Percentiles rank a stretch among this genome's conserved stretches.
Evolutionary conservation across 2,329 filamentous ascomycete species (phyloP).

Genomic region (Colletotrichum filicis): DNA sequence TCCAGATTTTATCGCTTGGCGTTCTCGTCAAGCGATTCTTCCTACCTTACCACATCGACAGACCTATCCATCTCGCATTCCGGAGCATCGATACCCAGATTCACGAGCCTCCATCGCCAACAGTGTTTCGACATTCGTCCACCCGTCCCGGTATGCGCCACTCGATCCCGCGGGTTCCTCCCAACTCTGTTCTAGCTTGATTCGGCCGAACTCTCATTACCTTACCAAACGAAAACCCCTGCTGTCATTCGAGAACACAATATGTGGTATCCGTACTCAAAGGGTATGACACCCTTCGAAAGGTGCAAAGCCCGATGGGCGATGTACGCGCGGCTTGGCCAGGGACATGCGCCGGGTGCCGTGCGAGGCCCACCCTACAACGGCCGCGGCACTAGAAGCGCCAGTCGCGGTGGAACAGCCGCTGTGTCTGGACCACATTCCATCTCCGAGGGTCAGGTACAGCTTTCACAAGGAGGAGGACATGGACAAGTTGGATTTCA

Average conservation of each 20-base stretch:
- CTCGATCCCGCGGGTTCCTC: background rate
- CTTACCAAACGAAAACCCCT: background rate
- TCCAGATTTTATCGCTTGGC: no score
- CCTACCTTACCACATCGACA: background rate
- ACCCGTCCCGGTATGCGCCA: background rate
- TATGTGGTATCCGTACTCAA: background rate
- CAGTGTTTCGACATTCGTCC: background rate
- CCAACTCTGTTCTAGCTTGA: background rate
- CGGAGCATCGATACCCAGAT: background rate
- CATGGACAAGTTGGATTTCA: background rate
- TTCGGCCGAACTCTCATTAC: background rate
- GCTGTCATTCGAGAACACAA: background rate
- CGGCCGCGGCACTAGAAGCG: conserved; percentile 6
- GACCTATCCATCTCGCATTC: background rate
- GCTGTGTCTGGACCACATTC: conserved; percentile 5
- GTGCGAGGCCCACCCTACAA: conserved; percentile 15
- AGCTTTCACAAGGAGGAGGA: background rate
- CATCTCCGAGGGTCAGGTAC: background rate
- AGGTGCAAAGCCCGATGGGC: background rate
- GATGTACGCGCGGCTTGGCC: conserved; percentile 18
- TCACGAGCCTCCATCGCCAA: background rate
- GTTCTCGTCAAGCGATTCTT: no score
- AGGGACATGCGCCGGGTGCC: conserved; percentile 16
- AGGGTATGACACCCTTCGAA: conserved; percentile 4
- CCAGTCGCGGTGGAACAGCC: conserved; percentile 1